A percentile compares a stretch with the other conserved stretches of the same genome.
These are phyloP conservation scores for Podospora pseudopauciseta DNA, from an alignment of 495 filamentous ascomycete genomes.

Conservation along the genomic window DNA sequence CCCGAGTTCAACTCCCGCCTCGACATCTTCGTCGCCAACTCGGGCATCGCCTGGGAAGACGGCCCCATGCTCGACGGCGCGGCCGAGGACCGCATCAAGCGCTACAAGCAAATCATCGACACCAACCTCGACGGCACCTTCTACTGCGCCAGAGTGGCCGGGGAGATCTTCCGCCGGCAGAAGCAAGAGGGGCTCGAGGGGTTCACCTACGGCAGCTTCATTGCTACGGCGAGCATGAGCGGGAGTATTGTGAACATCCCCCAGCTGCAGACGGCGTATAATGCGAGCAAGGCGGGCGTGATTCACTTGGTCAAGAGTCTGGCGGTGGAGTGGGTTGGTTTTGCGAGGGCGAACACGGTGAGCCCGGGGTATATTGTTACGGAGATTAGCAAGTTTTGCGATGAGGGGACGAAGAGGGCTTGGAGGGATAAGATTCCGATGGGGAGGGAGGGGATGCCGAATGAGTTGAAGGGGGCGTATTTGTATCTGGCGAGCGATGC, in stretches of 20 bases:
- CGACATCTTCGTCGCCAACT: conserved; percentile 78
- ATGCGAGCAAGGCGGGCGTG: conserved; percentile 80
- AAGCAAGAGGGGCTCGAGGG: conserved; percentile 64
- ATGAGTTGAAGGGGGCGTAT: conserved; percentile 84
- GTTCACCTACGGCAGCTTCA: conserved; percentile 67
- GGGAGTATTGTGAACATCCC: conserved; percentile 87
- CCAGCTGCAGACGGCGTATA: conserved; percentile 82
- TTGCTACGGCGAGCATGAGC: conserved; percentile 77
- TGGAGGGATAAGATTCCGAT: conserved; percentile 82
- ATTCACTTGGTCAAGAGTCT: conserved; percentile 82
- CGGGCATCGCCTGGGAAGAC: conserved; percentile 70
- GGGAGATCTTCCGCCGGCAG: conserved; percentile 57
- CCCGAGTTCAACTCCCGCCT: conserved; percentile 69
- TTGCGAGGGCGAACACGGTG: conserved; percentile 76
- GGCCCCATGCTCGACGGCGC: conserved; percentile 64
- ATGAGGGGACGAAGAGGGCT: conserved; percentile 64
- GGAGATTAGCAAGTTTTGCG: conserved; percentile 72
- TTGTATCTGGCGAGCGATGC: conserved; percentile 86
- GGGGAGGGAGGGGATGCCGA: conserved; percentile 70
- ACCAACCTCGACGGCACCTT: conserved; percentile 81
- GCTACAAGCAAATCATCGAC: conserved; percentile 64
- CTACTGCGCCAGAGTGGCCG: conserved; percentile 77
- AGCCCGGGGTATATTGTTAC: conserved; percentile 87
- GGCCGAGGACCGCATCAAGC: conserved; percentile 38
- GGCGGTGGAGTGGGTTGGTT: conserved; percentile 83